Conservation (phyloP, 352 stramenopile genomes). For the Pythium rhizo-oryzae region DNA sequence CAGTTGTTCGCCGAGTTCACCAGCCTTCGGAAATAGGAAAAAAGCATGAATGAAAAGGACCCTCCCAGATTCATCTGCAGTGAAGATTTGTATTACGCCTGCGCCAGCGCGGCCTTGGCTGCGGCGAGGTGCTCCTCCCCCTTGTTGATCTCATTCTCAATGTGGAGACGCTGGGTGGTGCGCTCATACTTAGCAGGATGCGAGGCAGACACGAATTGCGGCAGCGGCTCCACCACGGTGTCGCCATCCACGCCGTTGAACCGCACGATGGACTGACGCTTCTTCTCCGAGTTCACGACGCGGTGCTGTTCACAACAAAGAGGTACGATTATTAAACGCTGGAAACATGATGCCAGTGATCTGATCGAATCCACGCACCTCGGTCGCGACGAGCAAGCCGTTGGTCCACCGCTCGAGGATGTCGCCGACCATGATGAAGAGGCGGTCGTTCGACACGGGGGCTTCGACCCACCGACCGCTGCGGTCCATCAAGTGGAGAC, state of each 20-base stretch:
- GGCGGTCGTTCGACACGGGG: conserved; percentile 64
- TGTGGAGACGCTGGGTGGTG: conserved; percentile 44
- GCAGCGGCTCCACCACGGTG: conserved; percentile 66
- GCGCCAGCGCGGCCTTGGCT: conserved; percentile 51
- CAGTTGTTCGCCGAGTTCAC: conserved; percentile 77
- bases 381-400: conserved; percentile 64
- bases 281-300: conserved; percentile 72
- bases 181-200: conserved; percentile 58
- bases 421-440: conserved; percentile 83
- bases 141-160: conserved; percentile 56
- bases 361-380: conserved; percentile 38
- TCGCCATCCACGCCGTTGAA: conserved; percentile 82
- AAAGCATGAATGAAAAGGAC: not conserved
- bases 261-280: conserved; percentile 82
- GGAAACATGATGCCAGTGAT: not conserved
- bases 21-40: conserved; percentile 58
- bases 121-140: conserved; percentile 68
- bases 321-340: not conserved
- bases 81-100: conserved; percentile 19
- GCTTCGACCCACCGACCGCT: conserved; percentile 70
- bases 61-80: not conserved
- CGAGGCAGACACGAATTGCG: conserved; percentile 50
- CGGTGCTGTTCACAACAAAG: conserved; percentile 47
- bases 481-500: conserved; percentile 66
- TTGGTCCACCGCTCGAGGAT: conserved; percentile 87